Evolutionary conservation across 192 early-diverging fungal species (phyloP), one percentile per base, ranked within the genome.

Genomic region (Podila epigama): DNA sequence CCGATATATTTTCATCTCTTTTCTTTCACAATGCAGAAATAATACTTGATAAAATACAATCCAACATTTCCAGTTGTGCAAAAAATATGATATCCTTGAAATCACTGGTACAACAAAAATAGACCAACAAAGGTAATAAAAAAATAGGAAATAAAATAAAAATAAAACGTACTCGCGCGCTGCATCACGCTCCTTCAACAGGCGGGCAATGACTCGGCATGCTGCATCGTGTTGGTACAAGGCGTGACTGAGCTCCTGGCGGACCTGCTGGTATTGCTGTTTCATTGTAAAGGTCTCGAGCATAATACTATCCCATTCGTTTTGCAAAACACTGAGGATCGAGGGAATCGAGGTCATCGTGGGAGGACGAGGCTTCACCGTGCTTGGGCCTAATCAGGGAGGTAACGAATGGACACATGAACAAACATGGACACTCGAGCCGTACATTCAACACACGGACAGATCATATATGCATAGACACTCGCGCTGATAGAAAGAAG

Each of bases 161-260:
- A 51, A 2, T 22, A 29, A 42, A 31, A 75, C 79, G 71, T 82
- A 86, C 84, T 89, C 87, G 40, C 97, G 85, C 40, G 96, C 96
- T 59, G 93, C 88, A 79, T 99, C 95, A 34, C 95, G 87, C 73
- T 99, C 97, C 70, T 90, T 91, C 68, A 93, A 84, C 29, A 98
- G 81, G 31, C 97, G 85, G 4, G 96, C 96, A 81, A 98, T 93
- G 4, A 99, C 97, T 58, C 97, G 79, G 61, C 95, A 93, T 2
- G 96, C 94, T 27, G 97, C 97, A 80, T 99, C 97, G 67, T 96
- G 92, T 80, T 97, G 94, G 79, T 97, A 99, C 51, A 99, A 82
- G 1, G 96, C 95, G 79, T 94, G 93, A 35, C 92, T 91, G 40
- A 99, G 87, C 79, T 99, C 96, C 81, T 95, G 94, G 39, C 94